phyloP scores from a whole-genome alignment of 148 eudicot genomes.

The Beta vulgaris region DNA sequence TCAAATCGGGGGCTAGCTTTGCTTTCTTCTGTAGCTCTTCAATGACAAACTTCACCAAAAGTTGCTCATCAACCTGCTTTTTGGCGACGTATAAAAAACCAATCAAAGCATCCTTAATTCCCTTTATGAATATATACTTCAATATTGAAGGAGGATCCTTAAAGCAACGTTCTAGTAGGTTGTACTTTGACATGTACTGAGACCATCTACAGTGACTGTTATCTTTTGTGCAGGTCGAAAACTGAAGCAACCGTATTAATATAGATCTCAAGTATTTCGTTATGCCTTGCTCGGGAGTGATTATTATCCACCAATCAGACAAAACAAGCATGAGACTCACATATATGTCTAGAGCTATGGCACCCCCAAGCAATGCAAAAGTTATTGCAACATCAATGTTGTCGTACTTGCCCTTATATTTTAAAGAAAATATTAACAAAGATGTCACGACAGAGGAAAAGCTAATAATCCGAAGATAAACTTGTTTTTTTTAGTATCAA shows the following conservation, averaged over 20 bases:
- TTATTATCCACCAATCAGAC: constrained; percentile 28
- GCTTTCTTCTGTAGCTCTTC: constrained; percentile 19
- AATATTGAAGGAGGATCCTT: background rate
- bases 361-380: constrained; percentile 33
- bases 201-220: constrained; percentile 15
- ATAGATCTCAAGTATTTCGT: background rate
- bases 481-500: constrained; percentile 2
- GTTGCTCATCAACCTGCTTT: background rate
- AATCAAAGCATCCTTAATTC: background rate
- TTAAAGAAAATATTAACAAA: constrained; percentile 15
- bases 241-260: background rate
- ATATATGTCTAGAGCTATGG: constrained; percentile 23
- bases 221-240: background rate
- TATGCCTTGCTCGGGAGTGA: background rate
- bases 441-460: constrained; percentile 5
- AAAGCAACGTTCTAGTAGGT: constrained; percentile 21
- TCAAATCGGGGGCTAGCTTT: background rate
- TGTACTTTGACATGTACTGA: constrained; percentile 6
- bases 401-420: constrained; percentile 1
- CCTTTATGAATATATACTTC: background rate
- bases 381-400: constrained; percentile 26
- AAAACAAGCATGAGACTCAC: constrained; percentile 11
- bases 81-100: background rate
- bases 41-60: background rate
- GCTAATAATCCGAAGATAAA: background rate